Base-by-base conservation (phyloP, 495 filamentous ascomycete genomes). In the Paragyromitra xinjiangensis region DNA sequence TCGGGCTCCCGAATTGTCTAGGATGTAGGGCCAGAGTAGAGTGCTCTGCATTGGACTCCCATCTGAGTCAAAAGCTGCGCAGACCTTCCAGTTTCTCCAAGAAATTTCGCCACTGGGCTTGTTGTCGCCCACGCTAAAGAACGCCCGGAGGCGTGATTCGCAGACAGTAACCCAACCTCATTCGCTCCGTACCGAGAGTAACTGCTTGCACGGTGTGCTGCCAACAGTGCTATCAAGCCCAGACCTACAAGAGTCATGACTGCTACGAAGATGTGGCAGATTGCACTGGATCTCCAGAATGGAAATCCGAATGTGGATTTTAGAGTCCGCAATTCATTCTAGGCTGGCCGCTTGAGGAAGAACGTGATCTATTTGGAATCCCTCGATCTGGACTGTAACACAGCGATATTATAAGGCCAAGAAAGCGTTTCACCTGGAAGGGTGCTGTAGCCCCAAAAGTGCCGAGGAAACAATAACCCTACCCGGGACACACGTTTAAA, bases 1-100 rank as follows among this genome's bases (percentile, higher is more conserved):
- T 11, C 2, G n/a, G 39, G 7, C 5, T n/a, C 3, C 26, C 24
- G 29, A 16, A 7, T 61, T 26, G 4, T 12, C 44, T 16, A 16
- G 22, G 58, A 19, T 16, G 34, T 19, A 39, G 14, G 16, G 58
- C 58, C 58, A 61, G 58, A 61, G 58, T 34, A 61, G 14, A 39
- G 29, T 19, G 16, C 39, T 11, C 37, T 6, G 37, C 37, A 34
- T 14, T 56, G 22, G 24, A 56, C 24, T 39, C 14, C 29, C 39
- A 63, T 44, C 39, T 39, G 29, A 61, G 16, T 19, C 56, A 61
- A 37, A 61, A 61, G 12, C 56, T n/a, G 29, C 40, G 56, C 56
- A 26, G 6, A 19, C 48, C 48, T 51, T 16, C 42, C 42, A 19
- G 6, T n/a, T 19, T 19, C 37, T n/a, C 29, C 12, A 34, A 16